These are phyloP conservation scores for Scortechinia acanthostroma DNA, from an alignment of 2,329 filamentous ascomycete species.

Conservation along the genomic window DNA sequence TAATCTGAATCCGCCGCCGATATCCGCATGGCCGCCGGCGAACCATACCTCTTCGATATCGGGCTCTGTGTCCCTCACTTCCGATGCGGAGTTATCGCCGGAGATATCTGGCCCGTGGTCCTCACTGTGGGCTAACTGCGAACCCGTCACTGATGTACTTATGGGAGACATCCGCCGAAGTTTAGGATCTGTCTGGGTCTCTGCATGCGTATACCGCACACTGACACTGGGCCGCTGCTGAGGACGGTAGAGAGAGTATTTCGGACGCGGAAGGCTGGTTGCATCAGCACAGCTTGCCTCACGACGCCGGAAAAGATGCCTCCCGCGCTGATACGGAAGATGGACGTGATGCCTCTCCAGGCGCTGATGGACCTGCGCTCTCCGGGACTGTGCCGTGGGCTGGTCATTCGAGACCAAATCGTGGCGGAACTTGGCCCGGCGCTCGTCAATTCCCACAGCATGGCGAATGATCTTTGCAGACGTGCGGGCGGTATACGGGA, in stretches of 20 bases:
- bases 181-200: background rate
- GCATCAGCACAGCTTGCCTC: background rate
- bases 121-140: background rate
- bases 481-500: constrained; percentile 25
- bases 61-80: constrained; percentile 27
- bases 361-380: background rate
- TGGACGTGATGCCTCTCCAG: background rate
- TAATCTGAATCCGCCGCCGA: constrained; percentile 46
- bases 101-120: too few relatives aligned
- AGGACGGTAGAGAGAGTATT: background rate
- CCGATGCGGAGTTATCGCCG: constrained; percentile 4
- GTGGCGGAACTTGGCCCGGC: constrained; percentile 36
- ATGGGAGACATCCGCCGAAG: background rate
- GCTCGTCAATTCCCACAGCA: constrained; percentile 36
- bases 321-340: background rate
- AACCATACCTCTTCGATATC: constrained; percentile 57
- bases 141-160: background rate
- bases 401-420: constrained; percentile 23
- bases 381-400: background rate
- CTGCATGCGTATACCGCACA: background rate
- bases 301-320: background rate
- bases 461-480: constrained; percentile 29
- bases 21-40: constrained; percentile 50
- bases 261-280: background rate
- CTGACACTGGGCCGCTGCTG: background rate